phyloP scores from a whole-genome alignment of 129 eudicot genomes.

The Logfia minima region DNA sequence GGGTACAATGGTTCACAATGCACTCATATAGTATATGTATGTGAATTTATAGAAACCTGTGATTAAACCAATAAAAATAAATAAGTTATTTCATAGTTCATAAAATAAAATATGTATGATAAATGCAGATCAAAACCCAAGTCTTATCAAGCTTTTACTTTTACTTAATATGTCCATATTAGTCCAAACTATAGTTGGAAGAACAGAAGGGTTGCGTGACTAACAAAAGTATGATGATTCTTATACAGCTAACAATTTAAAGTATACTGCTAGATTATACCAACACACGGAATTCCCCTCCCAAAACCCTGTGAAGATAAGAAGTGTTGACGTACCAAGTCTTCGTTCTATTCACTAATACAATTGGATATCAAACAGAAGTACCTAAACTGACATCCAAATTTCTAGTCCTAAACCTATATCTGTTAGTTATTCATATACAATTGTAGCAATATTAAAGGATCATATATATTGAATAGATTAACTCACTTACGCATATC shows the following conservation, averaged over 20 bases:
- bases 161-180: conserved; percentile 17
- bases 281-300: too few relatives aligned
- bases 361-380: not conserved
- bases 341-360: not conserved
- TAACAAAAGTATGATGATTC: not conserved
- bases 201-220: not conserved
- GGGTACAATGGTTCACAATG: not conserved
- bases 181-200: not conserved
- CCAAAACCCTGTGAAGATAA: not conserved
- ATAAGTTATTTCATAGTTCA: not conserved
- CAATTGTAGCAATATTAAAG: not conserved
- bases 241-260: too few relatives aligned
- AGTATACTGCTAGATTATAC: too few relatives aligned
- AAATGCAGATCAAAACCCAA: not conserved
- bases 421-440: not conserved
- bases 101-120: conserved; percentile 1
- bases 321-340: conserved; percentile 14
- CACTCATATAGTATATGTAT: not conserved
- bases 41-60: not conserved
- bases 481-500: not conserved
- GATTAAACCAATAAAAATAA: not conserved
- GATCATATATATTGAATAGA: not conserved
- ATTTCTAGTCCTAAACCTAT: not conserved
- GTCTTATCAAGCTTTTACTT: conserved; percentile 11
- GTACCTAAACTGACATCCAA: conserved; percentile 9